Percentiles rank a stretch among this genome's conserved stretches.
These are phyloP conservation scores for Fraxinus greggii DNA, from an alignment of 305 asterid genomes.

Conservation along the genomic window DNA sequence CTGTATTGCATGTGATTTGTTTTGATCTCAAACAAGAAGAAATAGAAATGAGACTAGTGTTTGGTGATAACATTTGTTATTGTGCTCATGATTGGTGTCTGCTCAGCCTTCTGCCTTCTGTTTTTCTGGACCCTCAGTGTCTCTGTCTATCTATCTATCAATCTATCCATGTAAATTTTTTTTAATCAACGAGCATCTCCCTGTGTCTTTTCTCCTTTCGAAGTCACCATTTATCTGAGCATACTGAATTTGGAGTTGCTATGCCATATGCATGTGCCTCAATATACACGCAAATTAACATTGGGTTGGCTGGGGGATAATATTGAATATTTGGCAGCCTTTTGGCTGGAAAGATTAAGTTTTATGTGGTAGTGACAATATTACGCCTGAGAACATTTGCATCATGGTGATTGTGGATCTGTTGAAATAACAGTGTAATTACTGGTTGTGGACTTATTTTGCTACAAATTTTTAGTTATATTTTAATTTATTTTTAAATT, in stretches of 20 bases:
- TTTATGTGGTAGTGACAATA: not conserved
- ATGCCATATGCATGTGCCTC: not conserved
- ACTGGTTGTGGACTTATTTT: not conserved
- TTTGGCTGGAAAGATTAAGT: not conserved
- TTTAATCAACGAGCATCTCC: not conserved
- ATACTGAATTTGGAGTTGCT: constrained; percentile 1
- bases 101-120: not conserved
- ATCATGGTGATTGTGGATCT: not conserved
- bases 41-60: not conserved
- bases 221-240: not conserved
- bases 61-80: not conserved
- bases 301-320: not conserved
- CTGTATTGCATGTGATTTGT: not conserved
- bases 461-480: not conserved
- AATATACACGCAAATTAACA: not conserved
- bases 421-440: not conserved
- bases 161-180: not conserved
- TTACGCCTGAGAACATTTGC: not conserved
- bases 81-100: not conserved
- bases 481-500: not conserved
- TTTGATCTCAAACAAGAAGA: constrained; percentile 1
- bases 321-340: not conserved
- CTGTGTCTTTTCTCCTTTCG: not conserved
- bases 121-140: not conserved
- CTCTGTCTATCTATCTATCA: not conserved